Percentiles rank a stretch among this genome's conserved stretches.
Conservation (phyloP, 1,284 basidiomycete species). For the Naganishia sp. region DNA sequence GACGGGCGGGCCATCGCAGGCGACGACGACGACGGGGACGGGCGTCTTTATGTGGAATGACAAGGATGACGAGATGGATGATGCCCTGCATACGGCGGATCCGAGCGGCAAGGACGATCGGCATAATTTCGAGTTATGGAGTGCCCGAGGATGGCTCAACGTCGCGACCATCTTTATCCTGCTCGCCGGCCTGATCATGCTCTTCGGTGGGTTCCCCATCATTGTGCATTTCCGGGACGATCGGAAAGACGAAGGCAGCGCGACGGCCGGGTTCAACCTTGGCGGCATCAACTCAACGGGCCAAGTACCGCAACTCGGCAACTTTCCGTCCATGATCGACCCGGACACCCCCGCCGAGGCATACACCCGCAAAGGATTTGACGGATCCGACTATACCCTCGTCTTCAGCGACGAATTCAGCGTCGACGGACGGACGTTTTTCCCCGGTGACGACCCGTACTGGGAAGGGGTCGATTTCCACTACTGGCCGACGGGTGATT, state of each 20-base stretch:
- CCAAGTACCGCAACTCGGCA: slow-evolving; percentile 60
- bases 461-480: slow-evolving; percentile 57
- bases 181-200: slow-evolving; percentile 56
- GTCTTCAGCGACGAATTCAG: slow-evolving; percentile 90
- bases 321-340: slow-evolving; percentile 68
- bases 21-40: slow-evolving; percentile 21
- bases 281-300: slow-evolving; percentile 77
- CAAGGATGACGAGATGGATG: slow-evolving; percentile 56
- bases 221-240: slow-evolving; percentile 60
- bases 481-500: slow-evolving; percentile 58
- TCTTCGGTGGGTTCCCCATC: slow-evolving; percentile 80
- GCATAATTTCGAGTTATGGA: slow-evolving; percentile 56
- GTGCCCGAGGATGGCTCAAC: slow-evolving; percentile 56
- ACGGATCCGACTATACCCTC: slow-evolving; percentile 67
- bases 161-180: slow-evolving; percentile 59
- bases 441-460: slow-evolving; percentile 58
- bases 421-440: slow-evolving; percentile 60
- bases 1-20: slow-evolving; percentile 1
- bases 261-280: slow-evolving; percentile 61
- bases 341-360: slow-evolving; percentile 64
- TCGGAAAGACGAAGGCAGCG: slow-evolving; percentile 35
- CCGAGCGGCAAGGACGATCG: slow-evolving; percentile 43
- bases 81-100: slow-evolving; percentile 62
- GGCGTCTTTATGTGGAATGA: slow-evolving; percentile 37
- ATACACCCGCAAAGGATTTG: slow-evolving; percentile 64